phyloP scores from a whole-genome alignment of 768 basidiomycete species.

The Hypholoma sublateritium region DNA sequence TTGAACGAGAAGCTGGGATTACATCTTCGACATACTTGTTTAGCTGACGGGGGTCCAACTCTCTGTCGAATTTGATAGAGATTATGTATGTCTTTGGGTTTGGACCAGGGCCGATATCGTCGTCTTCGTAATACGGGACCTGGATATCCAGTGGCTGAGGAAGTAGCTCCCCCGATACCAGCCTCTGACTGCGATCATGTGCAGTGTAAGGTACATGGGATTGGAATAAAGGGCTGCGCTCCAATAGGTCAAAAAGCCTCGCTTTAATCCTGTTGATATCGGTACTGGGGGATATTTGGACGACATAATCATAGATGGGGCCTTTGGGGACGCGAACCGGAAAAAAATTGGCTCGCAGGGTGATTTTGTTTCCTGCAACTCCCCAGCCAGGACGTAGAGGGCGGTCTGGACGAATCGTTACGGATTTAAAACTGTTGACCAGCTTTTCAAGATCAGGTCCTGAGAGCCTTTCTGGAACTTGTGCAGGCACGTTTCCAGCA shows the following conservation, averaged over 20 bases:
- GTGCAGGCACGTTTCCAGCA: slow-evolving; percentile 31
- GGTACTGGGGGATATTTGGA: slow-evolving; percentile 49
- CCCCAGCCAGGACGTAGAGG: slow-evolving; percentile 62
- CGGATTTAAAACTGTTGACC: slow-evolving; percentile 35
- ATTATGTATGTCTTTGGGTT: slow-evolving; percentile 42
- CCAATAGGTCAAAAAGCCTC: slow-evolving; percentile 58
- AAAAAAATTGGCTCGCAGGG: slow-evolving; percentile 65
- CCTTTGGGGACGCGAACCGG: slow-evolving; percentile 46
- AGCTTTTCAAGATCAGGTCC: slow-evolving; percentile 34
- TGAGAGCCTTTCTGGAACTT: slow-evolving; percentile 35
- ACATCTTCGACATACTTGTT: slow-evolving; percentile 27
- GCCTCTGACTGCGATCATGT: slow-evolving; percentile 46
- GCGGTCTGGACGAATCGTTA: slow-evolving; percentile 30
- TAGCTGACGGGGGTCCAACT: slow-evolving; percentile 35
- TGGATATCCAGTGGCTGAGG: slow-evolving; percentile 43
- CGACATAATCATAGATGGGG: slow-evolving; percentile 54
- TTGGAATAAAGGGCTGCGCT: slow-evolving; percentile 33
- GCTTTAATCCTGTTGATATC: slow-evolving; percentile 43
- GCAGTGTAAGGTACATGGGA: slow-evolving; percentile 46
- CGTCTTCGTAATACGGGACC: slow-evolving; percentile 43
- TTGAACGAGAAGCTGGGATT: too few relatives aligned
- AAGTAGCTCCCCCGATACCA: slow-evolving; percentile 45
- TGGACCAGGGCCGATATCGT: slow-evolving; percentile 31
- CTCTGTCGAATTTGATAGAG: slow-evolving; percentile 38
- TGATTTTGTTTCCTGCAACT: slow-evolving; percentile 45